Evolutionary conservation across 495 filamentous ascomycete genomes (phyloP), one percentile per base, ranked within the genome.

Genomic region (Lepraria neglecta): DNA sequence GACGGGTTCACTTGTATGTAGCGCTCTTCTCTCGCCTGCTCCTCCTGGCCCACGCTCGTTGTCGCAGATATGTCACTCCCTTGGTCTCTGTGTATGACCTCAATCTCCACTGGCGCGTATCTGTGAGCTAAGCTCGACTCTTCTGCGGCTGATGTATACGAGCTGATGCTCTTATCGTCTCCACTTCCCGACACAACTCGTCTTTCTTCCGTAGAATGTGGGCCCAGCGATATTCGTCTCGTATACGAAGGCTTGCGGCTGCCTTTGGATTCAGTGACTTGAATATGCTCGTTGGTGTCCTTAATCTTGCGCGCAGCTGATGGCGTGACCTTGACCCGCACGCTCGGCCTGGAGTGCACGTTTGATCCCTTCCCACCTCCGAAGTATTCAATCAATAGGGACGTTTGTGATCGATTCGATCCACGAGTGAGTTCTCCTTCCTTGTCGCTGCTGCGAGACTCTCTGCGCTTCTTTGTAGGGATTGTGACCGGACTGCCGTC

Each of bases 381-480:
- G 70, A 97, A 99, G 73, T 97, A 97, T 74, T 99, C 94, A 70
- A 99, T 99, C 70, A 99, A 78, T 55, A 99, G 81, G 54, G 90
- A 95, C 45, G 94, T 96, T 72, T 95, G 91, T 52, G 89, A 94
- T 58, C 84, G 79, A 43, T 81, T 76, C 27, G 78, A 71, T 59
- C 80, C 74, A 60, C 67, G 74, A 64, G 79, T 76, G 65, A 78
- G 71, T 61, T 78, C 80, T 65, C 78, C 77, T 58, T 76, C 75
- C 53, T 73, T 71, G 56, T 80, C 81, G 67, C 79, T 82, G 67
- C 80, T 80, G 53, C 75, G 73, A 55, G 76, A 75, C 64, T 71
- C 64, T 44, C 73, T 74, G 50, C 76, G 69, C 61, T 78, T 83
- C 64, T 84, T 84, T 64, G 91, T 92, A 68, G 86, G 67, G 67